A percentile compares a stretch with the other conserved stretches of the same genome.
phyloP scores from a whole-genome alignment of 305 asterid species.

The Plantago lanceolata region DNA sequence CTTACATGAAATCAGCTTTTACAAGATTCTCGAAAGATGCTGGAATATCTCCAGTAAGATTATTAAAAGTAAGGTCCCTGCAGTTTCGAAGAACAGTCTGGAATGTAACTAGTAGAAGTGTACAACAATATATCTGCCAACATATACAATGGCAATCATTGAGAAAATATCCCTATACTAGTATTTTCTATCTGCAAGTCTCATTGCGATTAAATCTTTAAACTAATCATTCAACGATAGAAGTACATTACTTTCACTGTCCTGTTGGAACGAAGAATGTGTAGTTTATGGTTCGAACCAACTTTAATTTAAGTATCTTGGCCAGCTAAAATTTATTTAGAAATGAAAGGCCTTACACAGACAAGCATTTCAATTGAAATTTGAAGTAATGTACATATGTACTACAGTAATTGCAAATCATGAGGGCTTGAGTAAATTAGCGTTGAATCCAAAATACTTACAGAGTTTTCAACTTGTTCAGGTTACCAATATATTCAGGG shows the following conservation, averaged over 20 bases:
- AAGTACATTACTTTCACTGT: too few relatives aligned
- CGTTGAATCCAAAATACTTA: conserved; percentile 34
- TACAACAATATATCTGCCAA: too few relatives aligned
- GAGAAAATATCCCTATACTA: too few relatives aligned
- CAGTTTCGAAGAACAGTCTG: conserved; percentile 22
- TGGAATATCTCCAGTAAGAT: conserved; percentile 75
- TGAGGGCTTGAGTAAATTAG: not conserved
- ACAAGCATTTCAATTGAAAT: not conserved
- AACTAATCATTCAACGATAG: too few relatives aligned
- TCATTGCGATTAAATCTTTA: too few relatives aligned
- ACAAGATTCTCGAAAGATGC: conserved; percentile 39
- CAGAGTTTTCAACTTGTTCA: conserved; percentile 67
- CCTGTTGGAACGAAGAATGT: too few relatives aligned
- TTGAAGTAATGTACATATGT: not conserved
- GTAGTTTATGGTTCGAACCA: too few relatives aligned
- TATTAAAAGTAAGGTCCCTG: conserved; percentile 87
- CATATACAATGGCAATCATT: too few relatives aligned
- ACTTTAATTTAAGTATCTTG: not conserved
- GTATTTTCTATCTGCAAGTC: too few relatives aligned
- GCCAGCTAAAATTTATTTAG: not conserved
- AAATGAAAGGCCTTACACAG: not conserved
- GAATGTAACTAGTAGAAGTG: not conserved
- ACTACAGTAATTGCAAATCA: not conserved
- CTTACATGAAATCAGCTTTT: conserved; percentile 75
- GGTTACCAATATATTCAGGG: conserved; percentile 59